Evolutionary conservation across 345 rosid species (phyloP).

Genomic region (Eucalyptus marginata): DNA sequence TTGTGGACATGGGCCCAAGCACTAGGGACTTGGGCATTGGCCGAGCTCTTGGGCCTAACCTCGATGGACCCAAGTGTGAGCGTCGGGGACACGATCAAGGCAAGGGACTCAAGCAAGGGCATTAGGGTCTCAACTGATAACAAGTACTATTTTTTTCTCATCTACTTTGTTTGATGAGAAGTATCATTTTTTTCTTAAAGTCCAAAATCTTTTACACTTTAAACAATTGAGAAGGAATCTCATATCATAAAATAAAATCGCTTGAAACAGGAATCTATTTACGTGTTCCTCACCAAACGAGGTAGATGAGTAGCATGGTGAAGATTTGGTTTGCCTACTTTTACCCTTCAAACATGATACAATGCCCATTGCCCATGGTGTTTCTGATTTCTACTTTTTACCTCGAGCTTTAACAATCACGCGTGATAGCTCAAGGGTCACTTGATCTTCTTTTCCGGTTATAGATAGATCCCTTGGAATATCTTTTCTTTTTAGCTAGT

Average conservation of each 20-base stretch:
- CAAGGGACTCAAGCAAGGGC: not conserved
- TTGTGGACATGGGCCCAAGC: not conserved
- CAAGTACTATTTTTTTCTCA: not conserved
- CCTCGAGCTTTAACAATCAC: not conserved
- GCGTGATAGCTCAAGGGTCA: not conserved
- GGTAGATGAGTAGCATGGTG: not conserved
- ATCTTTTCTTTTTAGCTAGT: not conserved
- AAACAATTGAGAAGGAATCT: not conserved
- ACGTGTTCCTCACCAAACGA: not conserved
- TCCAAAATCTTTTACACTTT: not conserved
- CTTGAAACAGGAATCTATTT: not conserved
- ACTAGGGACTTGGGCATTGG: not conserved
- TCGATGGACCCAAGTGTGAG: not conserved
- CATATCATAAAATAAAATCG: not conserved
- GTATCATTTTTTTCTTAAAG: not conserved
- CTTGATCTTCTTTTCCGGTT: not conserved
- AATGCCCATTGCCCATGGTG: not conserved
- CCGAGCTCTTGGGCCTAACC: not conserved
- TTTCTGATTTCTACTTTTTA: not conserved
- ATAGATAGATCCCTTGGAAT: not conserved
- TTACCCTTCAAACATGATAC: not conserved
- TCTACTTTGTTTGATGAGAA: not conserved
- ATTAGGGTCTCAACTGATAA: no score
- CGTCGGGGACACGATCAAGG: no score
- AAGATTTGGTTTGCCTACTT: not conserved